Conservation (phyloP, 225 moss, liverwort and hornwort species). For the Pseudisothecium myosuroides region DNA sequence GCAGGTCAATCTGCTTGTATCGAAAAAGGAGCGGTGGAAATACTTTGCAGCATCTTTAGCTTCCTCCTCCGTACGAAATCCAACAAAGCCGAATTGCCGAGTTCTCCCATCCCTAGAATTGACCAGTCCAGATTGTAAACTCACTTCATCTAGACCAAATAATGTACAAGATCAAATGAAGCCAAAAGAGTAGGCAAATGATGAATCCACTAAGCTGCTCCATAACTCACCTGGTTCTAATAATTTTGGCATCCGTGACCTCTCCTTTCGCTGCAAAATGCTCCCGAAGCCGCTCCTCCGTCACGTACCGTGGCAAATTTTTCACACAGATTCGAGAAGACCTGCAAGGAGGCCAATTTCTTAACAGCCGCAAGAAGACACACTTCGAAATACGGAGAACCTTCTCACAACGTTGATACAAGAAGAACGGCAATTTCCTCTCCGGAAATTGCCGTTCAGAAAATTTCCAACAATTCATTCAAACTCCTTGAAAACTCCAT, state of each 20-base stretch:
- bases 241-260: slow-evolving; percentile 95
- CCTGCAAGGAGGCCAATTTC: slow-evolving; percentile 10
- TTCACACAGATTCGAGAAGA: slow-evolving; percentile 95
- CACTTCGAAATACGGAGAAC: background rate
- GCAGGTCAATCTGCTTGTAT: slow-evolving; percentile 71
- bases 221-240: slow-evolving; percentile 55
- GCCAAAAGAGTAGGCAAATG: background rate
- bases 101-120: slow-evolving; percentile 59
- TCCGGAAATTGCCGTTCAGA: too few species aligned
- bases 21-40: slow-evolving; percentile 68
- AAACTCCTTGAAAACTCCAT: background rate
- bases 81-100: slow-evolving; percentile 89
- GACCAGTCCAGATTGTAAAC: background rate
- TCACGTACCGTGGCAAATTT: slow-evolving; percentile 79
- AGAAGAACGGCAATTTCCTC: background rate
- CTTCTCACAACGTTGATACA: background rate
- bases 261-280: slow-evolving; percentile 91
- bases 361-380: background rate
- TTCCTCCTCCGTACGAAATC: slow-evolving; percentile 73
- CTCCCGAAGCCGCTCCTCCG: slow-evolving; percentile 74
- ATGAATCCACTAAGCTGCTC: background rate
- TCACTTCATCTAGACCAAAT: background rate
- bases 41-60: slow-evolving; percentile 69
- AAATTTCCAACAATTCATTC: background rate
- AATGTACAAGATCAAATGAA: background rate